A percentile compares a stretch with the other conserved stretches of the same genome.
Evolutionary conservation across 1,284 basidiomycete genomes (phyloP).

Genomic region (Melampsora occidentalis): DNA sequence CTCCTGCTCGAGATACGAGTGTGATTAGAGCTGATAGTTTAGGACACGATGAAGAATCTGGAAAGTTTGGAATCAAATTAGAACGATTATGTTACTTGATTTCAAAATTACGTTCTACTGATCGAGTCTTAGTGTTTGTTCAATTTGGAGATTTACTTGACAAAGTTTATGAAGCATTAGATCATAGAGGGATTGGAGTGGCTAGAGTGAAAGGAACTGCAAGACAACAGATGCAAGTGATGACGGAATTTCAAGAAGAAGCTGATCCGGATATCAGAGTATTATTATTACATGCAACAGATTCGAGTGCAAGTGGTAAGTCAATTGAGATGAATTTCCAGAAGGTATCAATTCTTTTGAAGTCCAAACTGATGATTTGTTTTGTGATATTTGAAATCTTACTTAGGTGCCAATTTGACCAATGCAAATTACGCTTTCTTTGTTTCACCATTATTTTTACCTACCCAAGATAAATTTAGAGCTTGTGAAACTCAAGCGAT

Average conservation of each 20-base stretch:
- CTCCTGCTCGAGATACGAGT: constrained; percentile 69
- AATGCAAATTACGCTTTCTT: constrained; percentile 93
- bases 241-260: constrained; percentile 41
- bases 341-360: not conserved
- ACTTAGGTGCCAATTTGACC: constrained; percentile 67
- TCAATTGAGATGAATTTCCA: not conserved
- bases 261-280: constrained; percentile 60
- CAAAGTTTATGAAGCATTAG: constrained; percentile 80
- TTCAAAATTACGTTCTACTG: constrained; percentile 70
- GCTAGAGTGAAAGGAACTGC: constrained; percentile 79
- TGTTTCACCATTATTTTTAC: constrained; percentile 78
- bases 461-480: constrained; percentile 71
- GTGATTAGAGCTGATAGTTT: constrained; percentile 76
- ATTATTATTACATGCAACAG: constrained; percentile 82
- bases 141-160: constrained; percentile 89
- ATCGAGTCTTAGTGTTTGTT: constrained; percentile 84
- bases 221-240: constrained; percentile 60
- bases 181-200: constrained; percentile 68
- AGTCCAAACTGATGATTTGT: not conserved
- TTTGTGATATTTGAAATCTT: not conserved
- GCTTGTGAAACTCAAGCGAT: constrained; percentile 86
- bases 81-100: constrained; percentile 78
- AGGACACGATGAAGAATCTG: constrained; percentile 76
- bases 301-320: constrained; percentile 86
- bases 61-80: constrained; percentile 81